Evolutionary conservation across 805 yeast genomes (phyloP), one percentile per base, ranked within the genome.

Genomic region (Nakazawaea wickerhamii): DNA sequence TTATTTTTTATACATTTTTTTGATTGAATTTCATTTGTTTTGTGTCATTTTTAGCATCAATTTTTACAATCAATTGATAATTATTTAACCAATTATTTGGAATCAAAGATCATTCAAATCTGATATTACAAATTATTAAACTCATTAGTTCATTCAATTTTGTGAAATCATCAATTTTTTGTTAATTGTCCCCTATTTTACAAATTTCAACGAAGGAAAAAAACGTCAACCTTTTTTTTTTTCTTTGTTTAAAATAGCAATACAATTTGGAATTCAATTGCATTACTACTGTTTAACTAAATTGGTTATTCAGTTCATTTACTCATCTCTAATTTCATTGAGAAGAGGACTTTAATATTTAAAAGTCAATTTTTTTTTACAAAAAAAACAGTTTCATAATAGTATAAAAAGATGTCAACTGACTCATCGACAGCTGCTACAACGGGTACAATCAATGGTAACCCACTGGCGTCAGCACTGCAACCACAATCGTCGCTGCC

Each of bases 381-480:
- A 28, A 2, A n/a, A 13, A 28, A 28, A 28, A 13, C 11, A n/a
- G n/a, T n/a, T n/a, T 11, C 11, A 31, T 4, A 13, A 30, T n/a
- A n/a, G 17, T 19, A 32, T 17, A 32, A 5, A 34, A 14, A n/a
- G 8, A 23, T 25, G 30, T 36, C 38, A 14, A 15, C 38, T 15
- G 38, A 36, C 22, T 36, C 38, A 23, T 36, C 38, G n/a, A 8
- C 30, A 23, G 17, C 30, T 7, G 22, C 38, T 23, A 26, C 39
- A 14, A 15, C 30, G 14, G 17, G 18, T 15, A 15, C 32, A 23
- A 11, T 17, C 31, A 7, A 10, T 13, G 11, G 9, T 23, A 18
- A 11, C 20, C 11, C 28, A 22, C 8, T 30, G 7, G 20, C 36
- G 30, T 5, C 28, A 35, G 15, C 26, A 14, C 37, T 7, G 14